These are phyloP conservation scores for Pseudohalonectria lignicola DNA, from an alignment of 2,329 filamentous ascomycete genomes.

Conservation along the genomic window DNA sequence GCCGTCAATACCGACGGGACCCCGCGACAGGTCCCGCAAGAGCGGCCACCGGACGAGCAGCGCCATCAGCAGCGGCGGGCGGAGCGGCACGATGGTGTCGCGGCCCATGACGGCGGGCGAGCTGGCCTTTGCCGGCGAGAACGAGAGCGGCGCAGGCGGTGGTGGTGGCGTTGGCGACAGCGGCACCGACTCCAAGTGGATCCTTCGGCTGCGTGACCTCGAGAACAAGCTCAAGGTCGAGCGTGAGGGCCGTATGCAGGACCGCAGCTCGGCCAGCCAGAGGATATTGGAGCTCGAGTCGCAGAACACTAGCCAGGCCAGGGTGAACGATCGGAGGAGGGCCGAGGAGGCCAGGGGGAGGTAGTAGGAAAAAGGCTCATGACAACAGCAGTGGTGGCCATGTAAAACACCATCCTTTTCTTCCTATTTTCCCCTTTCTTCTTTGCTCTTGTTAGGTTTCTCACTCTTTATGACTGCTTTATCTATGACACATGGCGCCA, in stretches of 20 bases:
- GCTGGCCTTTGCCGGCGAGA: slow-evolving; percentile 10
- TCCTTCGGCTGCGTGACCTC: slow-evolving; percentile 74
- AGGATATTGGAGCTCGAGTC: slow-evolving; percentile 52
- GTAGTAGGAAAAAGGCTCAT: not conserved
- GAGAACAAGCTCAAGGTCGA: slow-evolving; percentile 85
- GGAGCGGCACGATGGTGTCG: slow-evolving; percentile 6
- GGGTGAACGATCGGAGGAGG: not conserved
- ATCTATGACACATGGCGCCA: too few relatives aligned
- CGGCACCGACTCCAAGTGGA: slow-evolving; percentile 61
- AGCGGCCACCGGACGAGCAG: not conserved
- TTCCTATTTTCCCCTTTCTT: not conserved
- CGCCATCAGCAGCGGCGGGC: not conserved
- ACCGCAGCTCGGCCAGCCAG: slow-evolving; percentile 73
- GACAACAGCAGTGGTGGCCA: too few relatives aligned
- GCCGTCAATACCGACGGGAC: slow-evolving; percentile 42
- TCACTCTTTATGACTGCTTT: not conserved
- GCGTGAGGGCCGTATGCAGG: slow-evolving; percentile 72
- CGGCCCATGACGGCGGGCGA: slow-evolving; percentile 13
- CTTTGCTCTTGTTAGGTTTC: not conserved
- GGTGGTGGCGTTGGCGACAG: slow-evolving; percentile 9
- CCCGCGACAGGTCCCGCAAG: slow-evolving; percentile 21
- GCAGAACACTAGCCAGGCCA: slow-evolving; percentile 5
- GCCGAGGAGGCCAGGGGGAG: slow-evolving; percentile 1
- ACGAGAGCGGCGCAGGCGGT: slow-evolving; percentile 9
- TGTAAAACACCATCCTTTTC: not conserved